Conservation (phyloP, 1,284 basidiomycete genomes). For the Boletus calvinii region DNA sequence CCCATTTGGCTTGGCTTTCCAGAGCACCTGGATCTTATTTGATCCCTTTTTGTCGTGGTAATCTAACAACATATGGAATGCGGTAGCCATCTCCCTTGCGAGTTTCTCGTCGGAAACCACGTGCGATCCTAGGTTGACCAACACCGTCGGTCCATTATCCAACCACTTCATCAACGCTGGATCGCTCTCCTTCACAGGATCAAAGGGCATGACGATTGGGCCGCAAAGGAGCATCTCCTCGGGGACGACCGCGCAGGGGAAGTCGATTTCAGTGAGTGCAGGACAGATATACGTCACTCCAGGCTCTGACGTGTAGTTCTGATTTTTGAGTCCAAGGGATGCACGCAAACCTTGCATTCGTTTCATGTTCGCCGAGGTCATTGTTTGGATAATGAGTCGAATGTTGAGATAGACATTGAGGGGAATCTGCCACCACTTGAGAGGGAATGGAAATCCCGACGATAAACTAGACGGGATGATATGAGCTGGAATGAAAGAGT, state of each 20-base stretch:
- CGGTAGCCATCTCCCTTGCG: conserved; percentile 10
- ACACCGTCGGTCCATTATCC: conserved; percentile 14
- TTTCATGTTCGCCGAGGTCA: not conserved
- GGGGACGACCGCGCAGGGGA: not conserved
- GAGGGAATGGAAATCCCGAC: conserved; percentile 8
- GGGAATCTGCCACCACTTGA: conserved; percentile 16
- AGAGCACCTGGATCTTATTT: conserved; percentile 5
- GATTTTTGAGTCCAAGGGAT: not conserved
- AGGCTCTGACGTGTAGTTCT: no score
- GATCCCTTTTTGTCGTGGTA: not conserved
- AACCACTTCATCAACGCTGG: conserved; percentile 12
- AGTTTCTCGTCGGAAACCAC: not conserved
- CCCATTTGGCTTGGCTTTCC: conserved; percentile 5
- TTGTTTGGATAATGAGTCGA: not conserved
- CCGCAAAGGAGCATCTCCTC: conserved; percentile 4
- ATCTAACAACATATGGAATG: conserved; percentile 11
- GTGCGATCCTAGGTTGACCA: conserved; percentile 11
- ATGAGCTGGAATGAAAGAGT: not conserved
- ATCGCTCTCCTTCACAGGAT: conserved; percentile 10
- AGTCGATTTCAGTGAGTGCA: conserved; percentile 3
- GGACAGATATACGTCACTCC: conserved; percentile 11
- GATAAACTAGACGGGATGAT: not conserved
- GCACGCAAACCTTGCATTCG: not conserved
- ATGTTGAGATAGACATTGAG: conserved; percentile 15
- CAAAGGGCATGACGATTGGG: conserved; percentile 14